A percentile compares a stretch with the other conserved stretches of the same genome.
phyloP scores from a whole-genome alignment of 768 basidiomycete species.

The Termitomyces sp. region DNA sequence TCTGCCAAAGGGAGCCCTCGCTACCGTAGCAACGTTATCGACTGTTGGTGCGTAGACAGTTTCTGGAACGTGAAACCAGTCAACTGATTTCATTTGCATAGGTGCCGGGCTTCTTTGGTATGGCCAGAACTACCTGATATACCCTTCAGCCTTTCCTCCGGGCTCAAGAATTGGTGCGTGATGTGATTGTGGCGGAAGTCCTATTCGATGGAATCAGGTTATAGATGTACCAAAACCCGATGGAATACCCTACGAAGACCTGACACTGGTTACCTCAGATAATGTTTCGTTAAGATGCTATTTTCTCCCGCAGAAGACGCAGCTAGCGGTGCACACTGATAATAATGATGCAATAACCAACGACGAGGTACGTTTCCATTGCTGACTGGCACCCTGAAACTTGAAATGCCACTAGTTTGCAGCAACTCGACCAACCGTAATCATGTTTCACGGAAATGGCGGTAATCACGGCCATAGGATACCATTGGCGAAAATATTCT shows the following conservation, averaged over 20 bases:
- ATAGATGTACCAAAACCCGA: conserved; percentile 68
- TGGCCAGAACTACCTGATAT: conserved; percentile 86
- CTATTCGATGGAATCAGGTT: background rate
- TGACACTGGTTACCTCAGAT: conserved; percentile 70
- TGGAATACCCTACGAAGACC: conserved; percentile 69
- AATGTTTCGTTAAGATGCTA: conserved; percentile 69
- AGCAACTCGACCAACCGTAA: conserved; percentile 66
- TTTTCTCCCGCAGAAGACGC: conserved; percentile 59
- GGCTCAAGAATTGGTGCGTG: conserved; percentile 70
- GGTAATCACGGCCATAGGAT: conserved; percentile 88
- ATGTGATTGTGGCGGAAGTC: conserved; percentile 5
- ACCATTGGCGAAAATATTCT: conserved; percentile 82
- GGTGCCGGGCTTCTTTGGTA: conserved; percentile 76
- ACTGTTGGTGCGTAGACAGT: conserved; percentile 40
- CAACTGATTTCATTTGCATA: conserved; percentile 19
- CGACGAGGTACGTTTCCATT: conserved; percentile 42
- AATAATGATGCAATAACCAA: conserved; percentile 37
- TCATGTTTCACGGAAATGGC: conserved; percentile 93
- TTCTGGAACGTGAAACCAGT: background rate
- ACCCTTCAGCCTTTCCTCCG: conserved; percentile 74
- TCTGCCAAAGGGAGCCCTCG: conserved; percentile 40
- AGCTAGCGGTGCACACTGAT: conserved; percentile 31
- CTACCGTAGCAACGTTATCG: conserved; percentile 51
- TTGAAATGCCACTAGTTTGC: conserved; percentile 23
- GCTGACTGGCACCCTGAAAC: background rate